phyloP scores from a whole-genome alignment of 2,329 filamentous ascomycete genomes.

The Neoscytalidium dimidiatum region DNA sequence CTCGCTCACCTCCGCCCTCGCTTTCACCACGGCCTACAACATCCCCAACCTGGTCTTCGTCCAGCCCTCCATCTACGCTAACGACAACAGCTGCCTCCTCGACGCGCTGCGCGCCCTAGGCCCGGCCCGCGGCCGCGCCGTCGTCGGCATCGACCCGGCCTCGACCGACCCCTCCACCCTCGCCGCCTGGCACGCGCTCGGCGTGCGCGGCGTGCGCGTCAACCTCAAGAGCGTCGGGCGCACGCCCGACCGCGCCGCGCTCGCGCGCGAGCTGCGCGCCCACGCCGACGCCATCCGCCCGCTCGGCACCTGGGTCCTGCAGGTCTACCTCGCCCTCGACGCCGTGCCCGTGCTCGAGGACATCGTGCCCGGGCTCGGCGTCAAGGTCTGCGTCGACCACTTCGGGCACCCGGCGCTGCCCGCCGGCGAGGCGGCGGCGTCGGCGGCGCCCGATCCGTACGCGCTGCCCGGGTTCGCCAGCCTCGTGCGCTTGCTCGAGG shows the following conservation, averaged over 20 bases:
- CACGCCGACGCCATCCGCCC: constrained; percentile 55
- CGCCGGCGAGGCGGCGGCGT: background rate
- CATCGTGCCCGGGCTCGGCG: constrained; percentile 50
- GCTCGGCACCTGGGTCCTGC: constrained; percentile 56
- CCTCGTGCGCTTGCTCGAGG: constrained; percentile 49
- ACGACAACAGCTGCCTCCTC: constrained; percentile 61
- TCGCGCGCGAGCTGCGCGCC: constrained; percentile 45
- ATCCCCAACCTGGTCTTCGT: constrained; percentile 58
- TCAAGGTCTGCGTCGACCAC: constrained; percentile 62
- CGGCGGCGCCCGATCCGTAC: constrained; percentile 41
- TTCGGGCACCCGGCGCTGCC: constrained; percentile 54
- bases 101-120: constrained; percentile 55
- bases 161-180: constrained; percentile 36
- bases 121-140: constrained; percentile 52
- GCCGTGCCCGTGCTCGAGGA: constrained; percentile 52
- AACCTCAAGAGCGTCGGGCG: constrained; percentile 58
- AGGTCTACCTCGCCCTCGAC: constrained; percentile 59
- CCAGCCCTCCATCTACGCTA: constrained; percentile 64
- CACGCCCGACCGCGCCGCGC: constrained; percentile 39
- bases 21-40: constrained; percentile 53
- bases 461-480: constrained; percentile 52
- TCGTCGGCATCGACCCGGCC: constrained; percentile 58
- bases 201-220: constrained; percentile 61
- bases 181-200: constrained; percentile 56
- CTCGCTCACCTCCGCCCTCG: constrained; percentile 52